phyloP scores from a whole-genome alignment of 345 rosid genomes.

The Rhizophora mangle region DNA sequence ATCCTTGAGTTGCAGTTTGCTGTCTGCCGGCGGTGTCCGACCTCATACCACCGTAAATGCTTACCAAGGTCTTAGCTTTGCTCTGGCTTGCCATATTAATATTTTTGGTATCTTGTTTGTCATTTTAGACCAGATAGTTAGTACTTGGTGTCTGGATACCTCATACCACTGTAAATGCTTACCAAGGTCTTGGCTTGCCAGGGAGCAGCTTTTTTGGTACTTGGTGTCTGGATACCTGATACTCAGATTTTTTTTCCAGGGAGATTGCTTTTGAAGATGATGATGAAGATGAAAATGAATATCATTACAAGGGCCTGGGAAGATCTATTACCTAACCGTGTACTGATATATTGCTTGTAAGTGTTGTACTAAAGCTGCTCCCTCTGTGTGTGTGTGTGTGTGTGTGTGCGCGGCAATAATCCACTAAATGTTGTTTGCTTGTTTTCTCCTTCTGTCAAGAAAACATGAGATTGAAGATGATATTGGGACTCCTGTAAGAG shows the following conservation, averaged over 20 bases:
- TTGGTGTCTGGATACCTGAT: too few relatives aligned
- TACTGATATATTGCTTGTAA: constrained; percentile 89
- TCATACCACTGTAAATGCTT: too few relatives aligned
- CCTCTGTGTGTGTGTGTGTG: constrained; percentile 3
- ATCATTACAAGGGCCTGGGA: constrained; percentile 74
- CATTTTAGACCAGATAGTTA: neutral
- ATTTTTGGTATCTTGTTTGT: neutral
- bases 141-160: too few relatives aligned
- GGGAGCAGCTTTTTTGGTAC: too few relatives aligned
- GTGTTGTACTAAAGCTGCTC: constrained; percentile 12
- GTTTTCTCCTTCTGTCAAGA: constrained; percentile 33
- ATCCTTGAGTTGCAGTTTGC: constrained; percentile 63
- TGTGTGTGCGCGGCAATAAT: neutral
- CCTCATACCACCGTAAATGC: constrained; percentile 85
- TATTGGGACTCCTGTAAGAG: constrained; percentile 70
- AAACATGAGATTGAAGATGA: constrained; percentile 66
- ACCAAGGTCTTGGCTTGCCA: too few relatives aligned
- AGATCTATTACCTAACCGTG: constrained; percentile 57
- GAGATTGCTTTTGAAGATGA: constrained; percentile 53
- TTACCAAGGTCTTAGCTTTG: constrained; percentile 59
- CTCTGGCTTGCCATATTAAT: neutral
- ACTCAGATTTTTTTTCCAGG: constrained; percentile 28
- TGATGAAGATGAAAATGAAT: constrained; percentile 41
- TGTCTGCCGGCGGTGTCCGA: constrained; percentile 92
- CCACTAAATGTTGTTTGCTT: constrained; percentile 12